Conservation (phyloP, 345 rosid species). For the Eucalyptus sp. region DNA sequence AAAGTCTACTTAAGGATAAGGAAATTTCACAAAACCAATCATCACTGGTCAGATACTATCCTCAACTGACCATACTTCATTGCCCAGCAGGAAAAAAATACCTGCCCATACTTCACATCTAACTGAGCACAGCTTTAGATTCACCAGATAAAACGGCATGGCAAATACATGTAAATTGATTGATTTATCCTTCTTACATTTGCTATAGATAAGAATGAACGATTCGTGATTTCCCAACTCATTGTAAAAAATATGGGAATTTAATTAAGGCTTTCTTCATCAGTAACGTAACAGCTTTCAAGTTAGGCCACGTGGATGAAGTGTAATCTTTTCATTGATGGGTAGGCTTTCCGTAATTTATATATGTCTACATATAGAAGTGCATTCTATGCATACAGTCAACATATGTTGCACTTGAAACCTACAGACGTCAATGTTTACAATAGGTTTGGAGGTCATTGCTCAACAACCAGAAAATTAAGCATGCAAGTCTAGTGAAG, state of each 20-base stretch:
- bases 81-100: neutral
- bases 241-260: neutral
- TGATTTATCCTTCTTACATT: neutral
- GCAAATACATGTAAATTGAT: neutral
- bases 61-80: neutral
- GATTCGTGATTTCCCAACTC: neutral
- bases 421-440: neutral
- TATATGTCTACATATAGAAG: neutral
- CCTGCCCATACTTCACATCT: neutral
- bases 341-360: neutral
- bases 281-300: neutral
- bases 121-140: neutral
- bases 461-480: neutral
- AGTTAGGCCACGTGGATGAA: neutral
- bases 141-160: neutral
- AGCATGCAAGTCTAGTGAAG: neutral
- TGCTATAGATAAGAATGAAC: neutral
- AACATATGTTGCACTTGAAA: neutral
- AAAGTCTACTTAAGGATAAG: neutral
- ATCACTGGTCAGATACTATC: neutral
- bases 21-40: neutral
- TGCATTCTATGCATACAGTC: neutral
- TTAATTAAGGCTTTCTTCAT: neutral
- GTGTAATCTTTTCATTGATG: neutral
- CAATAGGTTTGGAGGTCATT: neutral